These are phyloP conservation scores for Aspergillus sergii DNA, from an alignment of 2,329 filamentous ascomycete genomes.

Conservation along the genomic window DNA sequence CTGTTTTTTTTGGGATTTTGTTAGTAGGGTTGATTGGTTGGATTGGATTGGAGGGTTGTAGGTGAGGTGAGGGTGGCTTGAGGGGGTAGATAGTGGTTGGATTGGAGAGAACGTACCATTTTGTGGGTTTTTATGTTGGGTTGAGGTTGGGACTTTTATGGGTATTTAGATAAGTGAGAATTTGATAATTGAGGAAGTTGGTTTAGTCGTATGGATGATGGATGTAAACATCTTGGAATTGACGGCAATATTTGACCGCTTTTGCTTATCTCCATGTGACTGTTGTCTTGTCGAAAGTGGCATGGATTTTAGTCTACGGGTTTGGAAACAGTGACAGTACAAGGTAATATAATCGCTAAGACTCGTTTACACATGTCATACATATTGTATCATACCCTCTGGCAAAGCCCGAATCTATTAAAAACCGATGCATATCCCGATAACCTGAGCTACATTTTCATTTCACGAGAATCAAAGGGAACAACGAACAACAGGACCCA, in stretches of 20 bases:
- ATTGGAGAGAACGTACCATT: constrained; percentile 23
- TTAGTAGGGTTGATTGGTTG: constrained; percentile 3
- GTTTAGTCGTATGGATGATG: neutral
- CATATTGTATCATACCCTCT: neutral
- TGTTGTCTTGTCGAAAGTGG: neutral
- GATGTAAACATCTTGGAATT: neutral
- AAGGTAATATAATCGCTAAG: neutral
- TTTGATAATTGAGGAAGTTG: neutral
- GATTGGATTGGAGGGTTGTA: neutral
- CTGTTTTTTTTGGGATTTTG: constrained; percentile 27
- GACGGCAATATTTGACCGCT: neutral
- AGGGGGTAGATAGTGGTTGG: neutral
- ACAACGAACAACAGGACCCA: neutral
- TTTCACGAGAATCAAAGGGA: constrained; percentile 1
- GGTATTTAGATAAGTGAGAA: neutral
- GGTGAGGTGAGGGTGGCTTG: too few relatives aligned
- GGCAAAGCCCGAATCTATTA: neutral
- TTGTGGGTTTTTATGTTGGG: constrained; percentile 5
- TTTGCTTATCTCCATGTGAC: neutral
- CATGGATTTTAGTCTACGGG: neutral
- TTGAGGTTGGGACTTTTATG: neutral
- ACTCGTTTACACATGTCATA: neutral
- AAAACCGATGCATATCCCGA: neutral
- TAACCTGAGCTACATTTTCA: constrained; percentile 1
- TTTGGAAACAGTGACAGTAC: neutral